Base-by-base conservation (phyloP, 2,329 filamentous ascomycete species). In the Ceratocystiopsis sp. region DNA sequence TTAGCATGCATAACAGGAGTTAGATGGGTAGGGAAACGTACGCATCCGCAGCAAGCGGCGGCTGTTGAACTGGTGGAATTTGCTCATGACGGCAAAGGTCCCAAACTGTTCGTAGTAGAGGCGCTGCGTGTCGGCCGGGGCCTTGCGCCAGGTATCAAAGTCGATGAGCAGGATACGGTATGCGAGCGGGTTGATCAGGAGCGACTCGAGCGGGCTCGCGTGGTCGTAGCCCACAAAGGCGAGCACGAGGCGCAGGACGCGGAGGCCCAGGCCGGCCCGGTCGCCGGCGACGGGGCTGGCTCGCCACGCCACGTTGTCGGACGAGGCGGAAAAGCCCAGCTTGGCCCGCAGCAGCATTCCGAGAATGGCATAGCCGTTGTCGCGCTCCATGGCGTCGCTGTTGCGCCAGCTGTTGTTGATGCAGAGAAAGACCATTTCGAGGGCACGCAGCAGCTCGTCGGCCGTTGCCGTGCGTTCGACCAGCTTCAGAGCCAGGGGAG, bases 331-430 rank as follows among this genome's bases (percentile, higher is more conserved):
- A 41, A 69, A 68, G 6, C 80, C 81, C 32, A 94, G 67, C 57
- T 94, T 95, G 43, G 84, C 82, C 43, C 85, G 78, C 19, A 98
- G 62, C 16, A 96, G 69, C 59, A 86, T 77, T 36, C 82, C 82
- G 41, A 98, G 64, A 34, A 96, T 83, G 21, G 84, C 81, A 56
- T 95, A 98, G 0, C 89, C 93, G 51, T 93, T 91, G 46, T 93
- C 86, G 53, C 84, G 79, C 59, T 98, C 91, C 82, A 98, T 95
- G 21, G 91, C 87, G 58, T 98, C 93, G 51, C 91, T 96, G 51
- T 96, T 96, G 49, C 91, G 75, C 91, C 93, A 98, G 56, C 83
- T 96, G 49, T 83, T 80, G 50, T 83, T 80, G 41, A 95, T 82
- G 47, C 84, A 84, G 50, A 83, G 76, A 48, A 95, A 86, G 21